A percentile compares a stretch with the other conserved stretches of the same genome.
These are phyloP conservation scores for Triticum dicoccoides DNA, from an alignment of 176 grass and related monocot genomes.

Conservation along the genomic window DNA sequence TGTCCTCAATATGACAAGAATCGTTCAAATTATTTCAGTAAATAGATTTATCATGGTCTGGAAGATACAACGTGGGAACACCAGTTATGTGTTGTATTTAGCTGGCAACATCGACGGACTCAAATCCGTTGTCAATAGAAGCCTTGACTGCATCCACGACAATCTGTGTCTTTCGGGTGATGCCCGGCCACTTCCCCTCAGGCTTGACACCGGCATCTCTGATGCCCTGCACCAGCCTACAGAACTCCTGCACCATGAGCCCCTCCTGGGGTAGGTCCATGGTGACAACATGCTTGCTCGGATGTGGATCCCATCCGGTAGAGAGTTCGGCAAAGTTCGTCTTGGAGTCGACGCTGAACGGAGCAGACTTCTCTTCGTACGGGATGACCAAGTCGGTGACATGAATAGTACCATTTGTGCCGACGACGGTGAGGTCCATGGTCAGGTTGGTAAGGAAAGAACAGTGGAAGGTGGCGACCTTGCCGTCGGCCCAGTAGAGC, in stretches of 20 bases:
- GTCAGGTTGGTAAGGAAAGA: constrained; percentile 69
- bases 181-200: constrained; percentile 62
- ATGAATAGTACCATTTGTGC: constrained; percentile 69
- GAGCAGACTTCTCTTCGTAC: constrained; percentile 42
- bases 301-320: constrained; percentile 51
- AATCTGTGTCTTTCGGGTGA: constrained; percentile 75
- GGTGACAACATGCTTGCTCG: constrained; percentile 45
- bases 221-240: constrained; percentile 53
- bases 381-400: constrained; percentile 66
- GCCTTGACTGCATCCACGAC: constrained; percentile 72
- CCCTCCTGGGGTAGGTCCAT: constrained; percentile 66
- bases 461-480: constrained; percentile 55
- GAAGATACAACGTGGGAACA: background rate
- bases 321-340: constrained; percentile 45
- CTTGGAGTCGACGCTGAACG: constrained; percentile 44
- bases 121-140: constrained; percentile 54
- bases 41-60: background rate
- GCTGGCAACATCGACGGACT: constrained; percentile 41
- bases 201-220: constrained; percentile 51
- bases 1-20: background rate
- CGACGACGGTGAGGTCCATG: constrained; percentile 55
- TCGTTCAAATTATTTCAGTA: background rate
- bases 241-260: constrained; percentile 69
- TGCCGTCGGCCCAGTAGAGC: constrained; percentile 57
- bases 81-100: background rate